Evolutionary conservation across 257 asterid genomes (phyloP).

Genomic region (Nicotiana undulata): DNA sequence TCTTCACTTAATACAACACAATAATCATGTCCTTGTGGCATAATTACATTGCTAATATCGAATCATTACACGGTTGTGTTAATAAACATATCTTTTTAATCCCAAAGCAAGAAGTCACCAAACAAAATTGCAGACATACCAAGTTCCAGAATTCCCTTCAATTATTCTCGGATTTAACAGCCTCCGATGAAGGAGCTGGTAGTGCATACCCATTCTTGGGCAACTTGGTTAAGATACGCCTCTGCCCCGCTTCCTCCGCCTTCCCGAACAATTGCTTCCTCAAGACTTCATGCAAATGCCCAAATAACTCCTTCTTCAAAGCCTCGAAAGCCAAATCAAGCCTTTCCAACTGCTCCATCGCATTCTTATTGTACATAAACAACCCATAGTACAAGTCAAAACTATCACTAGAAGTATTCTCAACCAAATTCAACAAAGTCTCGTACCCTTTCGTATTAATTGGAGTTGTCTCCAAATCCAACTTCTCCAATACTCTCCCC

Average conservation of each 20-base stretch:
- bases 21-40: not conserved
- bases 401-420: conserved; percentile 68
- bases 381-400: conserved; percentile 76
- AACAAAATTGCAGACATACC: conserved; percentile 5
- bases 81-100: not conserved
- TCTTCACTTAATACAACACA: not conserved
- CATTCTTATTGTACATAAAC: conserved; percentile 70
- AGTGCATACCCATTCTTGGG: conserved; percentile 40
- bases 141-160: conserved; percentile 4
- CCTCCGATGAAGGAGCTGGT: conserved; percentile 39
- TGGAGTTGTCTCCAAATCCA: conserved; percentile 52
- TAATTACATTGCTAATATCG: not conserved
- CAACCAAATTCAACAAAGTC: conserved; percentile 66
- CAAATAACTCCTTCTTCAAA: conserved; percentile 69
- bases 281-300: conserved; percentile 58
- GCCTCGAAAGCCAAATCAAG: conserved; percentile 71
- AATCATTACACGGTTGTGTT: not conserved
- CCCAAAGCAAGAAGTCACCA: not conserved
- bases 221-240: conserved; percentile 38
- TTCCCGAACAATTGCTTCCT: conserved; percentile 76
- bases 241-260: conserved; percentile 35
- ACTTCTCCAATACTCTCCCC: conserved; percentile 77
- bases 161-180: conserved; percentile 1
- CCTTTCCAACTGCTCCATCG: conserved; percentile 73
- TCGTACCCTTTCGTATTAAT: conserved; percentile 81